Percentiles rank a stretch among this genome's conserved stretches.
These are phyloP conservation scores for Hyaloscypha bicolor DNA, from an alignment of 495 filamentous ascomycete genomes.

Conservation along the genomic window DNA sequence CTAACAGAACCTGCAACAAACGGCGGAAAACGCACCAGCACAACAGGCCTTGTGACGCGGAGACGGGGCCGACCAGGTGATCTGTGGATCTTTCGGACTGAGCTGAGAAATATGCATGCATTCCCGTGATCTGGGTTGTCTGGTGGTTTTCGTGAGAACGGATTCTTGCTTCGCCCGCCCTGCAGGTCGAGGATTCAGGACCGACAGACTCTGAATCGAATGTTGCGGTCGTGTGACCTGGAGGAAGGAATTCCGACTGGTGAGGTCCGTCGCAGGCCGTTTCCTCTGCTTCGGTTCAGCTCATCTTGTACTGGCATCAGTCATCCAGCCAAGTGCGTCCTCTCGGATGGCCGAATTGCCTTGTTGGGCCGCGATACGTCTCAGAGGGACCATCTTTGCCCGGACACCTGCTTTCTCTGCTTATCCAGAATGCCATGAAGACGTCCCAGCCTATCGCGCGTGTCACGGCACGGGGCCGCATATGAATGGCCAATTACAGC, in stretches of 20 bases:
- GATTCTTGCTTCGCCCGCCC: neutral
- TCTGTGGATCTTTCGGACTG: neutral
- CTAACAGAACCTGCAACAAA: neutral
- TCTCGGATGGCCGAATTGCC: neutral
- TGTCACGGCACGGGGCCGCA: neutral
- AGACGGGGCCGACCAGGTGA: neutral
- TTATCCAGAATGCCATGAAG: neutral
- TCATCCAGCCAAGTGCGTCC: neutral
- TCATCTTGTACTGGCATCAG: slow-evolving; percentile 1
- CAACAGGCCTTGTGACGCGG: neutral
- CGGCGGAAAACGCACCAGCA: neutral
- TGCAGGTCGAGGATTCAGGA: neutral
- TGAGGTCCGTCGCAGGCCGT: neutral
- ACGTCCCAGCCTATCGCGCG: slow-evolving; percentile 24
- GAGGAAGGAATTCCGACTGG: neutral
- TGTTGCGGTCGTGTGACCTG: neutral
- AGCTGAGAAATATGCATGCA: neutral
- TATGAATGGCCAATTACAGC: slow-evolving; percentile 9
- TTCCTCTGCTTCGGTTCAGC: slow-evolving; percentile 5
- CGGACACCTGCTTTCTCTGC: neutral
- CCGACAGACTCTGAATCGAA: neutral
- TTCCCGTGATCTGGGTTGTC: slow-evolving; percentile 1
- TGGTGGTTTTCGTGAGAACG: slow-evolving; percentile 5
- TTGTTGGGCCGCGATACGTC: neutral
- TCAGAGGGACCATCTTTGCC: neutral